Conservation (phyloP, 768 basidiomycete genomes). For the Brasilioporus rufonigricans region DNA sequence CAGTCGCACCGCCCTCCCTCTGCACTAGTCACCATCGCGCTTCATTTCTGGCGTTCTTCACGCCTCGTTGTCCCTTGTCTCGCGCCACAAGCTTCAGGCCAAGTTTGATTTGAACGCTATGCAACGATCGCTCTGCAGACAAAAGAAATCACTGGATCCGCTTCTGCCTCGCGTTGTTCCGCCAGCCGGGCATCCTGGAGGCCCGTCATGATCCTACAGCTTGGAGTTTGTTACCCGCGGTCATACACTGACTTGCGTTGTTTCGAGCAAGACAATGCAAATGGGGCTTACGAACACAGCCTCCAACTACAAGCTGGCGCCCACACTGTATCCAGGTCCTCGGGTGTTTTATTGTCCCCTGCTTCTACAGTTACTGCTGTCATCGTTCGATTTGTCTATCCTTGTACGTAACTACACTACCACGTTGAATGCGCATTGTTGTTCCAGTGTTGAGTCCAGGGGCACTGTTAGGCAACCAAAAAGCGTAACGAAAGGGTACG, state of each 20-base stretch:
- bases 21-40: background rate
- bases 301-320: slow-evolving; percentile 1
- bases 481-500: background rate
- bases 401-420: slow-evolving; percentile 26
- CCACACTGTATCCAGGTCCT: slow-evolving; percentile 17
- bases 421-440: slow-evolving; percentile 27
- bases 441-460: slow-evolving; percentile 1
- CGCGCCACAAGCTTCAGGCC: background rate
- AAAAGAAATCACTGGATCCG: slow-evolving; percentile 4
- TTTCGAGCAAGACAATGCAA: slow-evolving; percentile 7
- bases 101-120: background rate
- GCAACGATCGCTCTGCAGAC: slow-evolving; percentile 3
- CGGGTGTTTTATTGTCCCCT: slow-evolving; percentile 10
- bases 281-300: background rate
- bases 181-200: slow-evolving; percentile 11
- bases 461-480: background rate
- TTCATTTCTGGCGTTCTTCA: slow-evolving; percentile 4
- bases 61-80: background rate
- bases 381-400: slow-evolving; percentile 3
- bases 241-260: slow-evolving; percentile 6
- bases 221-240: slow-evolving; percentile 5
- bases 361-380: background rate
- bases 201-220: slow-evolving; percentile 25
- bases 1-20: background rate
- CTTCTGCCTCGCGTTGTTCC: slow-evolving; percentile 18